Conservation (phyloP, 1,284 basidiomycete species). For the Stereum hirsutum region DNA sequence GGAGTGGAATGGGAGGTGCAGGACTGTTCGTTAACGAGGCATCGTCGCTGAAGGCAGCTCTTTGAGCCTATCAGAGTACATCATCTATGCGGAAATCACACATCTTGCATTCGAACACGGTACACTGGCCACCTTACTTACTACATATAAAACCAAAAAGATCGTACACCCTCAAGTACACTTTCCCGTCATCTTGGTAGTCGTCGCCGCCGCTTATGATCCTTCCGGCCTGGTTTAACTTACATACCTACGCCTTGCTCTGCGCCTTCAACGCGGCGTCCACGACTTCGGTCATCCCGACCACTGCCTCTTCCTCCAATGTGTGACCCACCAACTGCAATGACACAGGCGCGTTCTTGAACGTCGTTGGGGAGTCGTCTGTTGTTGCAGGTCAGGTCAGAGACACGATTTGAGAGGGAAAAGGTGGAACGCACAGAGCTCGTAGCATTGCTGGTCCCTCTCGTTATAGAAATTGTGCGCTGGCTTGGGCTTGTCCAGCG, state of each 20-base stretch:
- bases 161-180: neutral
- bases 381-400: slow-evolving; percentile 8
- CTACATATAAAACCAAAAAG: neutral
- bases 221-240: neutral
- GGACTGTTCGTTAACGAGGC: slow-evolving; percentile 75
- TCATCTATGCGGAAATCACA: neutral
- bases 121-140: neutral
- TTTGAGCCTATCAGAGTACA: neutral
- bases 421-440: slow-evolving; percentile 37
- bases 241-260: neutral
- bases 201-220: no score
- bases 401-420: neutral
- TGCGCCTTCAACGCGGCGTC: slow-evolving; percentile 30
- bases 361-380: slow-evolving; percentile 50
- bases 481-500: slow-evolving; percentile 32
- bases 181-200: neutral
- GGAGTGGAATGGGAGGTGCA: slow-evolving; percentile 84
- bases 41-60: slow-evolving; percentile 8
- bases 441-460: slow-evolving; percentile 38
- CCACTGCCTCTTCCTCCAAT: slow-evolving; percentile 67
- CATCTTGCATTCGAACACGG: neutral
- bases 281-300: slow-evolving; percentile 54
- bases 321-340: slow-evolving; percentile 63
- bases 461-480: slow-evolving; percentile 35
- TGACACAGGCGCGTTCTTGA: slow-evolving; percentile 53